A percentile compares a stretch with the other conserved stretches of the same genome.
phyloP scores from a whole-genome alignment of 1,284 basidiomycete genomes.

The Cutaneotrichosporon cutaneum region DNA sequence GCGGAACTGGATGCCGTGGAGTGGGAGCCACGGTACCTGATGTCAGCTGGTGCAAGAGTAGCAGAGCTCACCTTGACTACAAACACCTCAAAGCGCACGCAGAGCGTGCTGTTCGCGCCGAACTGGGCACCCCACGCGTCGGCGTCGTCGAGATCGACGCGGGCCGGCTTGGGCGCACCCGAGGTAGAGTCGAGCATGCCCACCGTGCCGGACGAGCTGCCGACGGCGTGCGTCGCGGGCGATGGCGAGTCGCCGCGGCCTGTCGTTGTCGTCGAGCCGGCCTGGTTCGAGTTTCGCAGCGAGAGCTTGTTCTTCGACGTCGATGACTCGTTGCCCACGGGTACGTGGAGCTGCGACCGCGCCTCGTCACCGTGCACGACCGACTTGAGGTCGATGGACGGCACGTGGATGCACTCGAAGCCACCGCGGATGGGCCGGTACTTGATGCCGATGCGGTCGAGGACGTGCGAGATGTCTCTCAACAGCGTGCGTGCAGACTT shows the following conservation, averaged over 20 bases:
- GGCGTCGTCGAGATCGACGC: slow-evolving; percentile 65
- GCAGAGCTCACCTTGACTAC: slow-evolving; percentile 74
- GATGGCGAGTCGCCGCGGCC: slow-evolving; percentile 16
- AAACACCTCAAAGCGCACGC: slow-evolving; percentile 90
- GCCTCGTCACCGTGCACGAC: slow-evolving; percentile 55
- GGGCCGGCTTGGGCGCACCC: not conserved
- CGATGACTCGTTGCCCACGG: slow-evolving; percentile 21
- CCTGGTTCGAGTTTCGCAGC: slow-evolving; percentile 16
- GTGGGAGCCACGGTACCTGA: slow-evolving; percentile 86
- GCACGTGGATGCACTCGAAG: slow-evolving; percentile 93
- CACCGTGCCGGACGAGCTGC: slow-evolving; percentile 8
- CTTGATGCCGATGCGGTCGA: slow-evolving; percentile 91
- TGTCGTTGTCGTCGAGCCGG: slow-evolving; percentile 8
- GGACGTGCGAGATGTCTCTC: slow-evolving; percentile 76
- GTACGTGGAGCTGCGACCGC: slow-evolving; percentile 21
- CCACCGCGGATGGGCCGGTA: slow-evolving; percentile 86
- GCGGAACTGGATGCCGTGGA: slow-evolving; percentile 95
- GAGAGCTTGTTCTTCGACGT: slow-evolving; percentile 23
- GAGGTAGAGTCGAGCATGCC: slow-evolving; percentile 9
- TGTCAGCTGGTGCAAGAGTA: slow-evolving; percentile 9
- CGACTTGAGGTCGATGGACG: slow-evolving; percentile 83
- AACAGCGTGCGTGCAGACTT: slow-evolving; percentile 79
- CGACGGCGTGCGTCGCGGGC: slow-evolving; percentile 5
- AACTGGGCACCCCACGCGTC: slow-evolving; percentile 35
- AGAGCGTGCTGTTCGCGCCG: slow-evolving; percentile 63